A percentile compares a stretch with the other conserved stretches of the same genome.
phyloP scores from a whole-genome alignment of 169 alveolate species.

The Plasmodium gaboni region DNA sequence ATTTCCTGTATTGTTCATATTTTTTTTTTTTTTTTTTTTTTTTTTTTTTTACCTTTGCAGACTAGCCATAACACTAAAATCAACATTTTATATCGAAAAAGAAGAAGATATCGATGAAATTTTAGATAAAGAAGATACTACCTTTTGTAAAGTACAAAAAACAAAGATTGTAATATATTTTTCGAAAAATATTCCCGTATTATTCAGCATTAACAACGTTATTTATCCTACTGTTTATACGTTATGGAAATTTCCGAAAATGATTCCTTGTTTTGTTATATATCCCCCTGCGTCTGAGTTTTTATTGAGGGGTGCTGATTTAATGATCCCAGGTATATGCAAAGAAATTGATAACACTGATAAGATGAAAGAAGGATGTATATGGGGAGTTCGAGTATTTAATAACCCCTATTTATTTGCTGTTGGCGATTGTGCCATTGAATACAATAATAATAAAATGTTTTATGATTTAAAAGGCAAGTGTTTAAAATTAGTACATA shows the following conservation, averaged over 20 bases:
- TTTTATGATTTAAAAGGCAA: slow-evolving; percentile 63
- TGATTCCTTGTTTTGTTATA: slow-evolving; percentile 76
- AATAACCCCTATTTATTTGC: slow-evolving; percentile 72
- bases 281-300: slow-evolving; percentile 77
- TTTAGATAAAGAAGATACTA: slow-evolving; percentile 46
- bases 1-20: not conserved
- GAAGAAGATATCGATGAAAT: slow-evolving; percentile 60
- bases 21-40: slow-evolving; percentile 11
- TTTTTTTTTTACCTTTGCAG: slow-evolving; percentile 6
- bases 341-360: slow-evolving; percentile 62
- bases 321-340: slow-evolving; percentile 82
- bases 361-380: slow-evolving; percentile 59
- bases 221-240: slow-evolving; percentile 76
- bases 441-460: slow-evolving; percentile 48
- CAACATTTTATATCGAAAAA: slow-evolving; percentile 37
- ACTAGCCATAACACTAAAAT: slow-evolving; percentile 26
- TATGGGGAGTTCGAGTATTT: slow-evolving; percentile 77
- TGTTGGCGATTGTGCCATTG: slow-evolving; percentile 35
- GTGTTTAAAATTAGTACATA: slow-evolving; percentile 65
- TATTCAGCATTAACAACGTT: slow-evolving; percentile 18
- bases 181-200: slow-evolving; percentile 61
- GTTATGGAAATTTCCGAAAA: slow-evolving; percentile 74
- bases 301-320: slow-evolving; percentile 80
- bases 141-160: slow-evolving; percentile 56
- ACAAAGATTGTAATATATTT: slow-evolving; percentile 40